Percentiles rank a stretch among this genome's conserved stretches.
Evolutionary conservation across 306 rosid genomes (phyloP).

Genomic region (Dalbergia cochinchinensis): DNA sequence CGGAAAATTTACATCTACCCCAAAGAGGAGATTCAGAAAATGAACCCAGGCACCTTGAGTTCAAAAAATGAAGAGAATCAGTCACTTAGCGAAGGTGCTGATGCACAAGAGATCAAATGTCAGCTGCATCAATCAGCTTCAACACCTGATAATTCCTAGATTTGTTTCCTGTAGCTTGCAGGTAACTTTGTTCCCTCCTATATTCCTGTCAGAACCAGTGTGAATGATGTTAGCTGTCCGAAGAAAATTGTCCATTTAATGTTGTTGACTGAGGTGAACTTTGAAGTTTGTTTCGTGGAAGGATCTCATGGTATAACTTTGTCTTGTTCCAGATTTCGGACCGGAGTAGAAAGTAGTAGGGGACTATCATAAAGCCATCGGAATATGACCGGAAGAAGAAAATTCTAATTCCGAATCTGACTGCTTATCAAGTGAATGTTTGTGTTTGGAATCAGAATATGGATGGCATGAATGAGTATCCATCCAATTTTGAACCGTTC

Average conservation of each 20-base stretch:
- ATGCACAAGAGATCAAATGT: conserved; percentile 59
- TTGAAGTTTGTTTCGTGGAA: conserved; percentile 31
- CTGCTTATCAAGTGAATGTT: conserved; percentile 34
- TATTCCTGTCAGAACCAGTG: background rate
- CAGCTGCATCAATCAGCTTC: conserved; percentile 52
- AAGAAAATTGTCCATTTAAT: background rate
- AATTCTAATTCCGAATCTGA: conserved; percentile 46
- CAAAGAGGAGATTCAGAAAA: conserved; percentile 91
- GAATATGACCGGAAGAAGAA: conserved; percentile 52
- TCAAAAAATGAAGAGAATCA: conserved; percentile 69
- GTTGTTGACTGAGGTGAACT: conserved; percentile 6
- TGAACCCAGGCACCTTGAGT: conserved; percentile 77
- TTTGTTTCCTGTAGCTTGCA: conserved; percentile 46
- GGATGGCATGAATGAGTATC: conserved; percentile 50
- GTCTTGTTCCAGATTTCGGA: conserved; percentile 39
- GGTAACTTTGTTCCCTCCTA: conserved; percentile 39
- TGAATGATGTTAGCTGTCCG: background rate
- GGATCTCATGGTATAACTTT: conserved; percentile 3
- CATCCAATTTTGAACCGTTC: conserved; percentile 65
- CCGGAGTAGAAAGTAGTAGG: conserved; percentile 39
- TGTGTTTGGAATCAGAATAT: conserved; percentile 51
- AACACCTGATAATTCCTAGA: conserved; percentile 52
- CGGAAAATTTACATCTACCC: conserved; percentile 92
- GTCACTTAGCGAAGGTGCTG: conserved; percentile 57
- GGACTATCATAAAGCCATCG: conserved; percentile 48